These are phyloP conservation scores for Candida silvicultrix DNA, from an alignment of 805 yeast species.

Conservation along the genomic window DNA sequence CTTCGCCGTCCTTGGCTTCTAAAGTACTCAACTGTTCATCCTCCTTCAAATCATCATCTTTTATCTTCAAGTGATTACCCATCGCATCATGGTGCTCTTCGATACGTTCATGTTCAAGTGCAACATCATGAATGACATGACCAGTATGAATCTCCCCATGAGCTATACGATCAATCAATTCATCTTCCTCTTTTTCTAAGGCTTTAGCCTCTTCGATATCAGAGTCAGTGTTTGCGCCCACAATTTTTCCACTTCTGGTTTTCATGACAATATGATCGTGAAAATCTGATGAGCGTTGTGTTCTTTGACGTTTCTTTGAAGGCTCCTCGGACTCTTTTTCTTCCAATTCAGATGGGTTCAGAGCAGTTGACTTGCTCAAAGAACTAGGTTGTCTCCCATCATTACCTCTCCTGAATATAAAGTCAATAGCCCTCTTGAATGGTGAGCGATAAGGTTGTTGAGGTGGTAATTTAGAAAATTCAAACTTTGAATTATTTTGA, in stretches of 20 bases:
- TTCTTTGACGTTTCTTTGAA: neutral
- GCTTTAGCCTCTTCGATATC: slow-evolving; percentile 18
- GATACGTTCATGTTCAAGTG: slow-evolving; percentile 9
- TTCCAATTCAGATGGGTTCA: neutral
- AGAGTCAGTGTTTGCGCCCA: slow-evolving; percentile 23
- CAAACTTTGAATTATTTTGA: neutral
- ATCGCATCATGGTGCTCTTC: slow-evolving; percentile 4
- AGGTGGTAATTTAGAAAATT: neutral
- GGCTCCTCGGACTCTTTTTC: neutral
- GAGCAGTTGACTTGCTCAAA: neutral
- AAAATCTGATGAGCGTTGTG: neutral
- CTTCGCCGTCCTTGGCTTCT: too few relatives aligned
- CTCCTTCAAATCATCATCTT: neutral
- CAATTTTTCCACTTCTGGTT: slow-evolving; percentile 24
- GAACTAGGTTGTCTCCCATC: neutral
- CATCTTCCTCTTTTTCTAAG: slow-evolving; percentile 14
- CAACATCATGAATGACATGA: slow-evolving; percentile 7
- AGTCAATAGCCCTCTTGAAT: slow-evolving; percentile 1
- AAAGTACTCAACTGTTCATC: too few relatives aligned
- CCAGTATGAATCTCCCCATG: slow-evolving; percentile 10
- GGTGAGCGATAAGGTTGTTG: slow-evolving; percentile 1
- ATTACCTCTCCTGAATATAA: neutral
- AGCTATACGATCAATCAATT: slow-evolving; percentile 15
- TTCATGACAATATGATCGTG: slow-evolving; percentile 20
- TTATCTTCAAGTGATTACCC: neutral